Percentiles rank a stretch among this genome's conserved stretches.
Evolutionary conservation across 1,284 basidiomycete species (phyloP).

Genomic region (Volvariella surrecta): DNA sequence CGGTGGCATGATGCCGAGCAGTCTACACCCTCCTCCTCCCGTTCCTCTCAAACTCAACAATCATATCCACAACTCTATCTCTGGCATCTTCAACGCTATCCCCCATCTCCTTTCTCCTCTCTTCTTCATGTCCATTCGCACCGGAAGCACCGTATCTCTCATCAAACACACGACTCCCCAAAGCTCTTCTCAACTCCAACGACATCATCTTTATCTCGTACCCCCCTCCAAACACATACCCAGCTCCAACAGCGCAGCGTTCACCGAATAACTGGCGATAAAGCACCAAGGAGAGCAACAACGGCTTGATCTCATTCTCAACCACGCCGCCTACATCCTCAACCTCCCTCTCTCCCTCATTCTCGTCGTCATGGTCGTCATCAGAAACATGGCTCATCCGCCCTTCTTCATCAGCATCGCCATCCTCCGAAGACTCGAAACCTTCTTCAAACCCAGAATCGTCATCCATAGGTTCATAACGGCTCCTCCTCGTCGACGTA

Average conservation of each 20-base stretch:
- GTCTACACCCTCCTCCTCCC: conserved; percentile 13
- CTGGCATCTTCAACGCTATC: conserved; percentile 52
- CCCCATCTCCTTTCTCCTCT: conserved; percentile 10
- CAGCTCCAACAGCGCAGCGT: conserved; percentile 2
- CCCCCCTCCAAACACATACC: conserved; percentile 7
- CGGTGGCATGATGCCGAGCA: too few species aligned
- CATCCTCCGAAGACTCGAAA: too few species aligned
- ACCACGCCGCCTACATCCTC: conserved; percentile 41
- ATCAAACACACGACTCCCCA: conserved; percentile 58
- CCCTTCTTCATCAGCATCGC: background rate
- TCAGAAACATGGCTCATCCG: conserved; percentile 16
- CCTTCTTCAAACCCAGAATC: conserved; percentile 11
- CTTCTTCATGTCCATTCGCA: conserved; percentile 13
- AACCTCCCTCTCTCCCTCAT: conserved; percentile 27
- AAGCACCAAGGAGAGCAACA: conserved; percentile 48
- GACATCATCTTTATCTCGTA: background rate
- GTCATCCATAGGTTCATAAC: conserved; percentile 22
- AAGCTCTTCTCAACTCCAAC: conserved; percentile 31
- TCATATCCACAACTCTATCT: conserved; percentile 59
- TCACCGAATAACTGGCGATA: conserved; percentile 51
- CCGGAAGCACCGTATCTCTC: conserved; percentile 18
- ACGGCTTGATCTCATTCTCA: conserved; percentile 39
- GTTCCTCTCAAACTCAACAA: conserved; percentile 42
- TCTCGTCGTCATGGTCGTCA: too few species aligned
- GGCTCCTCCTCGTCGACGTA: conserved; percentile 9